phyloP scores from a whole-genome alignment of 371 early-diverging fungal genomes.

The Dentiscutata heterogama region DNA sequence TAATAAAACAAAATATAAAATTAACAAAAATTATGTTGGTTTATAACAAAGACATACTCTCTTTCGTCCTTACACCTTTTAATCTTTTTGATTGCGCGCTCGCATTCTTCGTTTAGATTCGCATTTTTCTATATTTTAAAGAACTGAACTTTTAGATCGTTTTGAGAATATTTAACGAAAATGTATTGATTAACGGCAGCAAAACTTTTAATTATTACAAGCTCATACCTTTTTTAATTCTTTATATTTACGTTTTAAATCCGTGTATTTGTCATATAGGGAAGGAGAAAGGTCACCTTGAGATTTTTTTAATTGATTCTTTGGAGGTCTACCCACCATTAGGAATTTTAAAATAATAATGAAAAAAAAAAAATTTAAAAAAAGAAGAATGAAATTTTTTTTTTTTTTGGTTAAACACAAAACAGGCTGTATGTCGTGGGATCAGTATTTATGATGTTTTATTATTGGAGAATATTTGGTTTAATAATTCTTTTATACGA shows the following conservation, averaged over 20 bases:
- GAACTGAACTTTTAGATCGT: not conserved
- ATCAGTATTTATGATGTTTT: too few relatives aligned
- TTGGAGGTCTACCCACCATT: too few relatives aligned
- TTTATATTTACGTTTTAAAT: conserved; percentile 8
- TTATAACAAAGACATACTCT: not conserved
- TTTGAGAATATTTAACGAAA: not conserved
- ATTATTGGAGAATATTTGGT: too few relatives aligned
- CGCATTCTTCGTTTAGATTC: conserved; percentile 18
- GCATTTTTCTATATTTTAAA: not conserved
- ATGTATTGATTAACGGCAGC: not conserved
- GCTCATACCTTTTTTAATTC: conserved; percentile 4
- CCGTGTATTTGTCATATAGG: conserved; percentile 1
- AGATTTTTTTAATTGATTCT: too few relatives aligned
- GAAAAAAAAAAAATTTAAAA: too few relatives aligned
- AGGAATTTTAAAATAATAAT: too few relatives aligned
- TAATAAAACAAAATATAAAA: not conserved
- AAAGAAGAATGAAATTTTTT: too few relatives aligned
- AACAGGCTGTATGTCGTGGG: too few relatives aligned
- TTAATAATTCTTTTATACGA: too few relatives aligned
- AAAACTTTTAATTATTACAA: not conserved
- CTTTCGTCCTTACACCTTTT: conserved; percentile 21
- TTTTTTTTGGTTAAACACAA: too few relatives aligned
- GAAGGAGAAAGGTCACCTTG: too few relatives aligned
- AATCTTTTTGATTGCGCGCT: not conserved
- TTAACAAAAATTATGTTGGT: not conserved